Conservation (phyloP, 768 basidiomycete genomes). For the Lentinula edodes region DNA sequence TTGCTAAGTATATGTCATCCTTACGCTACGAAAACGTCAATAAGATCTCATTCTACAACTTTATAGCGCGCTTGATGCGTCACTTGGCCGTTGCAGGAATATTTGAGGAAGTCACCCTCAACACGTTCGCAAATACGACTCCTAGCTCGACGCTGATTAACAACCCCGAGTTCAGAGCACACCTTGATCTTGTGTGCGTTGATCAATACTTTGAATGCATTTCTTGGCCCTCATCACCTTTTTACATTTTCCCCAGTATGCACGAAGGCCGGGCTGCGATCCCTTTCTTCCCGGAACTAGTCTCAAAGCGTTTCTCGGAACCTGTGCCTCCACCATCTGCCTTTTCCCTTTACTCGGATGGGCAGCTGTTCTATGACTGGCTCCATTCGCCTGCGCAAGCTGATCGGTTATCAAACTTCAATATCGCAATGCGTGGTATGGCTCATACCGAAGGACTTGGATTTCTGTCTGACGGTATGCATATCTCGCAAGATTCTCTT, state of each 20-base stretch:
- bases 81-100: conserved; percentile 7
- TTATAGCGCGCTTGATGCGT: conserved; percentile 6
- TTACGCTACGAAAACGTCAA: neutral
- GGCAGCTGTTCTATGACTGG: conserved; percentile 8
- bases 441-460: conserved; percentile 7
- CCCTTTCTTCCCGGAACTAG: conserved; percentile 6
- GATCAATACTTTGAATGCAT: neutral
- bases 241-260: neutral
- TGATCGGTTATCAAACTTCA: conserved; percentile 7
- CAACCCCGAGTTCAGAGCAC: conserved; percentile 7
- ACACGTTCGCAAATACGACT: conserved; percentile 4
- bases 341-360: conserved; percentile 4
- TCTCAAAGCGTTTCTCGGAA: conserved; percentile 2
- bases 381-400: conserved; percentile 5
- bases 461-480: conserved; percentile 2
- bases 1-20: neutral
- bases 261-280: conserved; percentile 7
- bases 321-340: conserved; percentile 3
- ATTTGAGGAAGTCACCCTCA: conserved; percentile 5
- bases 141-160: conserved; percentile 4
- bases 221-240: neutral
- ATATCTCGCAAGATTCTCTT: no score
- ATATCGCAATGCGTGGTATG: conserved; percentile 9
- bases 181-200: conserved; percentile 9
- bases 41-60: neutral